phyloP scores from a whole-genome alignment of 2,329 filamentous ascomycete genomes.

The Beauveria sp. region DNA sequence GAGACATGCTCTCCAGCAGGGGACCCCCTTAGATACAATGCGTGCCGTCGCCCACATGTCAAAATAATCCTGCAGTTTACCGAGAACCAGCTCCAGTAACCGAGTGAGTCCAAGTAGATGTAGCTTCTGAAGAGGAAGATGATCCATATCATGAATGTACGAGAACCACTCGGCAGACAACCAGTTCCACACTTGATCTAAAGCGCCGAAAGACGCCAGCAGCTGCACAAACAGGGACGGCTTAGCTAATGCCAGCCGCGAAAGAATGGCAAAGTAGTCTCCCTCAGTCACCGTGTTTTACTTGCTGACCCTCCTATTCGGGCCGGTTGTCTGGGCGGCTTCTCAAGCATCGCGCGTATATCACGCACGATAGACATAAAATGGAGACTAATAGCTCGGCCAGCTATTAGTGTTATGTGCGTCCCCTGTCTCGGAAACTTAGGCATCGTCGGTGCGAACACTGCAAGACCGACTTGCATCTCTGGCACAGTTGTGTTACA shows the following conservation, averaged over 20 bases:
- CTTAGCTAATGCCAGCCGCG: conserved; percentile 67
- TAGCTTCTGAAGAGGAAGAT: conserved; percentile 60
- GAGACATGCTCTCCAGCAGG: too few relatives aligned
- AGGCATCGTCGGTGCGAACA: background rate
- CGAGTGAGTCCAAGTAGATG: conserved; percentile 66
- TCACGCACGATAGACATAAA: background rate
- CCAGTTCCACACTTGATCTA: conserved; percentile 52
- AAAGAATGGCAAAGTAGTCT: conserved; percentile 78
- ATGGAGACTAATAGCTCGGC: background rate
- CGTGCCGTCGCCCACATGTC: conserved; percentile 65
- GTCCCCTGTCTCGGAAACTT: background rate
- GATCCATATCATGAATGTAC: conserved; percentile 60
- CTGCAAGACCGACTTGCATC: background rate
- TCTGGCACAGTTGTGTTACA: background rate
- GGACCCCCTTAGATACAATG: too few relatives aligned
- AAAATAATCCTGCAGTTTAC: conserved; percentile 64
- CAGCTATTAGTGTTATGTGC: background rate
- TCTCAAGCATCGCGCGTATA: conserved; percentile 55
- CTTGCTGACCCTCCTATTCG: conserved; percentile 60
- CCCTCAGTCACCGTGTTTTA: conserved; percentile 71
- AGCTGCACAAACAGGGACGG: conserved; percentile 59
- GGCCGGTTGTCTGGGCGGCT: conserved; percentile 74
- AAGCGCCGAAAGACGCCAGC: conserved; percentile 37
- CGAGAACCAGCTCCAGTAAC: conserved; percentile 57
- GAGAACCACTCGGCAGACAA: conserved; percentile 58